Percentiles rank a stretch among this genome's conserved stretches.
Evolutionary conservation across 805 yeast genomes (phyloP).

Genomic region (Metschnikowia henanensis): DNA sequence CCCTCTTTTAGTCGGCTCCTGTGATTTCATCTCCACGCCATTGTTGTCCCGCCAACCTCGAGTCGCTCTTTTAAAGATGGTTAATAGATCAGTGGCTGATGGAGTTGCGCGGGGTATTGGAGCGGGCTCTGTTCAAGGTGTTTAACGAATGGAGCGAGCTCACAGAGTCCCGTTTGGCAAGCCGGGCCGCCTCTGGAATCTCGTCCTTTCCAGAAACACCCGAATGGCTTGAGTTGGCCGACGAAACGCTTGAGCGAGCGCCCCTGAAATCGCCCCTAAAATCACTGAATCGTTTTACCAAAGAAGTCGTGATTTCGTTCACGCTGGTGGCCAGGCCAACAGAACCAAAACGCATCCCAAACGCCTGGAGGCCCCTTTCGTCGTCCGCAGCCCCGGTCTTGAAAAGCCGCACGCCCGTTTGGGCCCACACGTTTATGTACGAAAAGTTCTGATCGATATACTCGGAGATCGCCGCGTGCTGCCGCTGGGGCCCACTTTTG

Average conservation of each 20-base stretch:
- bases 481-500: slow-evolving; percentile 5
- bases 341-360: slow-evolving; percentile 16
- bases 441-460: slow-evolving; percentile 32
- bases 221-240: slow-evolving; percentile 22
- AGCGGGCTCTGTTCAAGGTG: slow-evolving; percentile 35
- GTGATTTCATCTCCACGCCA: too few species aligned
- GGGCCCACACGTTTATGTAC: slow-evolving; percentile 51
- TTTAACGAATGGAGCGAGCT: slow-evolving; percentile 41
- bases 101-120: slow-evolving; percentile 36
- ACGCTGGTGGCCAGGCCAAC: slow-evolving; percentile 13
- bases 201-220: slow-evolving; percentile 33
- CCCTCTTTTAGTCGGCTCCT: too few species aligned
- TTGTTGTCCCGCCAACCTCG: too few species aligned
- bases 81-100: slow-evolving; percentile 26
- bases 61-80: too few species aligned
- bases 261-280: slow-evolving; percentile 34
- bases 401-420: slow-evolving; percentile 51
- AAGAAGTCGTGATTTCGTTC: slow-evolving; percentile 46
- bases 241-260: slow-evolving; percentile 29
- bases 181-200: slow-evolving; percentile 19
- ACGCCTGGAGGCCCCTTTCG: slow-evolving; percentile 23
- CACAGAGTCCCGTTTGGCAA: slow-evolving; percentile 29
- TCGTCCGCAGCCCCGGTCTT: slow-evolving; percentile 29
- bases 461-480: slow-evolving; percentile 13
- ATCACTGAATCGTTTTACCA: slow-evolving; percentile 50